Conservation (phyloP, 1,284 basidiomycete genomes). For the Sanghuangporus baumii region DNA sequence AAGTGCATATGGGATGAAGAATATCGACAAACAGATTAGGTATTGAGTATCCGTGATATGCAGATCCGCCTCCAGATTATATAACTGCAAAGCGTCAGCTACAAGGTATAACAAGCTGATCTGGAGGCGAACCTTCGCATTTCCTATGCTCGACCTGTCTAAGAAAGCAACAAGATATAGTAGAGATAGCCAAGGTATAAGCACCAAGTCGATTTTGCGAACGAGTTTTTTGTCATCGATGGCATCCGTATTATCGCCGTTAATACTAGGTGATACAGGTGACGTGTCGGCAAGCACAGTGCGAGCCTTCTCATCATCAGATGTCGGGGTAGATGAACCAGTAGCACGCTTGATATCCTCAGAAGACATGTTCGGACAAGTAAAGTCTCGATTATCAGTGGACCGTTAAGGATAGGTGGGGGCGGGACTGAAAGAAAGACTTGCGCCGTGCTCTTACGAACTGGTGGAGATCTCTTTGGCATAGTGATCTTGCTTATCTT, state of each 20-base stretch:
- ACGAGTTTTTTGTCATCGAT: slow-evolving; percentile 58
- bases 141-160: slow-evolving; percentile 79
- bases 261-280: neutral
- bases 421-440: neutral
- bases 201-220: slow-evolving; percentile 57
- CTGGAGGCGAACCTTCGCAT: slow-evolving; percentile 50
- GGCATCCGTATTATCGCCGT: neutral
- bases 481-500: neutral
- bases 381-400: neutral
- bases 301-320: slow-evolving; percentile 26
- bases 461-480: neutral
- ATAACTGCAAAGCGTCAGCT: slow-evolving; percentile 12
- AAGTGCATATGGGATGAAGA: slow-evolving; percentile 15
- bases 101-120: neutral
- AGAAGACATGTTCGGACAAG: neutral
- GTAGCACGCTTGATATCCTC: slow-evolving; percentile 1
- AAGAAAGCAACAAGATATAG: slow-evolving; percentile 71
- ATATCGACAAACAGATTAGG: slow-evolving; percentile 21
- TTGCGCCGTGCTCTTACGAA: neutral
- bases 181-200: slow-evolving; percentile 66
- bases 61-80: slow-evolving; percentile 19
- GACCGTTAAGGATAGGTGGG: neutral
- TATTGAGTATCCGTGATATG: slow-evolving; percentile 20
- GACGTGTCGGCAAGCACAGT: slow-evolving; percentile 20
- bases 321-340: slow-evolving; percentile 15